Base-by-base conservation (phyloP, 495 filamentous ascomycete genomes). In the Lindgomyces ingoldianus region DNA sequence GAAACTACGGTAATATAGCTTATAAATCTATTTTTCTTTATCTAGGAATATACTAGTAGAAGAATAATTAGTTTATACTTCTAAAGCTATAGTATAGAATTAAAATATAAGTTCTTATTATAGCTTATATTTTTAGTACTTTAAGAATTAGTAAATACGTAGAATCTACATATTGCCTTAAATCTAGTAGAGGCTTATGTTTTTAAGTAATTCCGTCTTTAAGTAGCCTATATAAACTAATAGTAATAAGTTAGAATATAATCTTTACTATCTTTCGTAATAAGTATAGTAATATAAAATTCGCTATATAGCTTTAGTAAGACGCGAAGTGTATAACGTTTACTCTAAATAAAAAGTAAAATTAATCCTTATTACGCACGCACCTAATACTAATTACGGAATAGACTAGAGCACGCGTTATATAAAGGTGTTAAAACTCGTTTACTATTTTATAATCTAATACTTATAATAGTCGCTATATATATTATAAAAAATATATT, bases 361-460 rank as follows among this genome's bases (percentile, higher is more conserved):
- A 55, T 41, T 18, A 33, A 41, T 55, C 51, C 29, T 55, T 55
- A 36, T 55, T 55, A 55, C 25, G 51, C 18, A 55, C 30, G 56
- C 42, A 60, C 56, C 42, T 44, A 26, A 48, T 60, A 18, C n/a
- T n/a, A n/a, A n/a, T n/a, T n/a, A n/a, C n/a, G n/a, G n/a, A n/a
- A n/a, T n/a, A n/a, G n/a, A n/a, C n/a, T n/a, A n/a, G n/a, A n/a
- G n/a, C n/a, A n/a, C n/a, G n/a, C n/a, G n/a, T n/a, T n/a, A n/a
- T 18, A 60, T 60, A 22, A 60, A 60, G 56, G 56, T 57, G 19
- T 45, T 57, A 25, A 57, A 39, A 57, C 54, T 57, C 24, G n/a
- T 12, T 39, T n/a, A 24, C 56, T 60, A 18, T 60, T 60, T 60
- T 60, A 22, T 60, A 60, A 60, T 60, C 42, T 22, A 60, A 60